phyloP scores from a whole-genome alignment of 2,329 filamentous ascomycete species.

The Calonectria hawksworthii region DNA sequence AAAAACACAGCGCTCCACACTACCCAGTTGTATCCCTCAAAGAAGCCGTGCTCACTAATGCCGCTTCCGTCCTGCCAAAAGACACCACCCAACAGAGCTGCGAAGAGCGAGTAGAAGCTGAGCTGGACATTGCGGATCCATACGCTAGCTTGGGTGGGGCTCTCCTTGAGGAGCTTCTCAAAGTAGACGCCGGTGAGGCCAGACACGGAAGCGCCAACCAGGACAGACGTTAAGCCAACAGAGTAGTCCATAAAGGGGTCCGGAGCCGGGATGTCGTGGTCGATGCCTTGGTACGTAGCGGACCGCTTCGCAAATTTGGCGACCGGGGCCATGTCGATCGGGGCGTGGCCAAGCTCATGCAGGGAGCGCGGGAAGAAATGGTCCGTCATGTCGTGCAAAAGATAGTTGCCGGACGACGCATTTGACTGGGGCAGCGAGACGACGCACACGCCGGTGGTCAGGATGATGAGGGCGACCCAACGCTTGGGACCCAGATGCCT shows the following conservation, averaged over 20 bases:
- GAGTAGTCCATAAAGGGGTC: constrained; percentile 79
- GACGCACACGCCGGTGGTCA: constrained; percentile 86
- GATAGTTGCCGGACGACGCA: constrained; percentile 65
- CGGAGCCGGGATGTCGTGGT: constrained; percentile 66
- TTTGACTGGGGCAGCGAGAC: constrained; percentile 81
- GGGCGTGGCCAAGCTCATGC: constrained; percentile 77
- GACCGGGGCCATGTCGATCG: constrained; percentile 34
- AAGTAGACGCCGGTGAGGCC: constrained; percentile 90
- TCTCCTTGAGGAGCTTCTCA: constrained; percentile 92
- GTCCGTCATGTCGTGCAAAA: constrained; percentile 74
- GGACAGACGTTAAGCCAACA: constrained; percentile 82
- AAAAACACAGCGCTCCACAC: constrained; percentile 89
- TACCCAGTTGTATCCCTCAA: constrained; percentile 92
- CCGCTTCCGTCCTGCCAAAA: constrained; percentile 88
- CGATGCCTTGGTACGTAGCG: constrained; percentile 92
- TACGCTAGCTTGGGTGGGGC: constrained; percentile 79
- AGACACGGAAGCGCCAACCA: constrained; percentile 83
- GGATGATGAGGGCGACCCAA: constrained; percentile 84
- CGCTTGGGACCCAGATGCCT: constrained; percentile 78
- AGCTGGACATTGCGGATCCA: constrained; percentile 97
- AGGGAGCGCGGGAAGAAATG: constrained; percentile 84
- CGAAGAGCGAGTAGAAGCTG: constrained; percentile 93
- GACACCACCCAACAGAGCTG: constrained; percentile 88
- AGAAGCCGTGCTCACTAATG: constrained; percentile 89
- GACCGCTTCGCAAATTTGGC: constrained; percentile 66